These are phyloP conservation scores for Vitis labrusca DNA, from an alignment of 164 flowering plant species.

Conservation along the genomic window DNA sequence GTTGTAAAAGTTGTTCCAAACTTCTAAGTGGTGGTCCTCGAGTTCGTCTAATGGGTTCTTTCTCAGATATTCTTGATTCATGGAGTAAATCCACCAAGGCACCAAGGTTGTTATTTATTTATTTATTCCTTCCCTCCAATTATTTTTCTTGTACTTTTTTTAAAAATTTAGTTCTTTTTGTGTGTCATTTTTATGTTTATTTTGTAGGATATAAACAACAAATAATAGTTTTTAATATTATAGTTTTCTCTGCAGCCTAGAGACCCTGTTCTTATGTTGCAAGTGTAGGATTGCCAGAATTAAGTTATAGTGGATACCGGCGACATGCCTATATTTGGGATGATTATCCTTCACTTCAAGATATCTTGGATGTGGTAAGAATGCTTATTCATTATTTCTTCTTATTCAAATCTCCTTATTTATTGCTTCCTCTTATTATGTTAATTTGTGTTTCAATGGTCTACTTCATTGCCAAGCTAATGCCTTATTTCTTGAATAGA, in stretches of 20 bases:
- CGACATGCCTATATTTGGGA: slow-evolving; percentile 85
- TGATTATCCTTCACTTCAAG: slow-evolving; percentile 70
- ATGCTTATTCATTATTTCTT: slow-evolving; percentile 11
- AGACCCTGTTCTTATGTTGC: slow-evolving; percentile 80
- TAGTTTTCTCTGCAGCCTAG: slow-evolving; percentile 52
- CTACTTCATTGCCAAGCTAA: background rate
- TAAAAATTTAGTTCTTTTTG: background rate
- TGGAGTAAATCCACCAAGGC: no score
- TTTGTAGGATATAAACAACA: background rate
- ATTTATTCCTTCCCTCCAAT: no score
- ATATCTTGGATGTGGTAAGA: slow-evolving; percentile 53
- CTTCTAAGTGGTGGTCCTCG: no score
- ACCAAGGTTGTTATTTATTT: background rate
- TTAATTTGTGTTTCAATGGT: background rate
- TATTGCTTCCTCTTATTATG: background rate
- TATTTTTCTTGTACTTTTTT: no score
- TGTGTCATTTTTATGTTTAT: background rate
- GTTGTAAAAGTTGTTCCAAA: no score
- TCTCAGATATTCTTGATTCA: no score
- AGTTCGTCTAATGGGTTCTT: no score
- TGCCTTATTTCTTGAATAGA: slow-evolving; percentile 39
- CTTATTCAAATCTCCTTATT: background rate
- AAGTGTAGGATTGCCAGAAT: slow-evolving; percentile 56
- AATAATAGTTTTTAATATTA: background rate
- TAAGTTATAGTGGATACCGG: slow-evolving; percentile 80